A percentile compares a stretch with the other conserved stretches of the same genome.
These are phyloP conservation scores for Mycena haematopus DNA, from an alignment of 768 basidiomycete species.

Conservation along the genomic window DNA sequence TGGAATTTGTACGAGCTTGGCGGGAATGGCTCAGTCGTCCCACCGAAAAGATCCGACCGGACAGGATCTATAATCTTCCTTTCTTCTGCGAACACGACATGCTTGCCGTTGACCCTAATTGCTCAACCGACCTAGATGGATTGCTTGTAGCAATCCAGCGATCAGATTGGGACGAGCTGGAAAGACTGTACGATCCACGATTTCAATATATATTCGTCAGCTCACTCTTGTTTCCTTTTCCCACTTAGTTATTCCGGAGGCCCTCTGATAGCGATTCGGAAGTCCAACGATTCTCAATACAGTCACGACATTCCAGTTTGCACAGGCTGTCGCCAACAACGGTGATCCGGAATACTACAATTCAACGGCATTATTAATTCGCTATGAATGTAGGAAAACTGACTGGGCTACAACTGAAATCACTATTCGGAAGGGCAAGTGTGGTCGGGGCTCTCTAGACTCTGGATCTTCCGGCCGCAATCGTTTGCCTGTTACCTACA, in stretches of 20 bases:
- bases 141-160: constrained; percentile 62
- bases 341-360: constrained; percentile 43
- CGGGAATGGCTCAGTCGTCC: constrained; percentile 70
- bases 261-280: constrained; percentile 58
- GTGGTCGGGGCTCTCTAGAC: constrained; percentile 33
- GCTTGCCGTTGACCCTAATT: constrained; percentile 72
- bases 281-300: constrained; percentile 43
- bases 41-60: constrained; percentile 60
- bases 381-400: constrained; percentile 47
- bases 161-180: constrained; percentile 69
- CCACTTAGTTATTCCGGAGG: constrained; percentile 66
- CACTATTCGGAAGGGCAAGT: constrained; percentile 48
- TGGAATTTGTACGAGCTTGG: constrained; percentile 72
- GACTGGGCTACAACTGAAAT: constrained; percentile 69
- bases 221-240: constrained; percentile 15
- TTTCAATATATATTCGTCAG: constrained; percentile 3
- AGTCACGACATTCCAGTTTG: constrained; percentile 62
- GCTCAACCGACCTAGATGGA: constrained; percentile 61
- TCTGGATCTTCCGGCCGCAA: constrained; percentile 41
- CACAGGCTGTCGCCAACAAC: constrained; percentile 62
- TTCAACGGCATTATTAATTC: constrained; percentile 6
- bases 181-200: constrained; percentile 55
- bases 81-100: constrained; percentile 74
- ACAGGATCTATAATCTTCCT: constrained; percentile 61
- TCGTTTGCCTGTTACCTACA: constrained; percentile 16